A percentile compares a stretch with the other conserved stretches of the same genome.
phyloP scores from a whole-genome alignment of 768 basidiomycete genomes.

The Symmetrospora coprosmae region DNA sequence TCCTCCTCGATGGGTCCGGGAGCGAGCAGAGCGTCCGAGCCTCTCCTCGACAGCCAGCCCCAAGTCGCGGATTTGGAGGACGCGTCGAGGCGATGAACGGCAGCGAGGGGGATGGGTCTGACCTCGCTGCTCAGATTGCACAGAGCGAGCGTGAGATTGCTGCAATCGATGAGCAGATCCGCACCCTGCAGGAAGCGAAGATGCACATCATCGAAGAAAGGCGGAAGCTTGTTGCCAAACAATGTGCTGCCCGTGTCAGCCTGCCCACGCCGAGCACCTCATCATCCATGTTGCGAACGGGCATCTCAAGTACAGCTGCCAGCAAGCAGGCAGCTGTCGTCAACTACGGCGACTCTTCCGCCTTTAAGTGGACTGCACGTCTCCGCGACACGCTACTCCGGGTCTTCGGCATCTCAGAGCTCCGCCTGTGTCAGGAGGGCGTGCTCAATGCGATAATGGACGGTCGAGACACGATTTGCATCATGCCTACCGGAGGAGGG shows the following conservation, averaged over 20 bases:
- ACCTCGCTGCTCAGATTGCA: too few relatives aligned
- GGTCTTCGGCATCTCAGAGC: conserved; percentile 14
- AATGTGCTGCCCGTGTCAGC: neutral
- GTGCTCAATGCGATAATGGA: conserved; percentile 16
- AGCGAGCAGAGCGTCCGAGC: too few relatives aligned
- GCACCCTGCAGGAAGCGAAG: neutral
- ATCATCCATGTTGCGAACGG: neutral
- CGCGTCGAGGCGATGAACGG: too few relatives aligned
- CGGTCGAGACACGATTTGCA: conserved; percentile 13
- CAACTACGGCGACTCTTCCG: neutral
- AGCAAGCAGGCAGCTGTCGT: neutral
- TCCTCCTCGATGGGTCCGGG: too few relatives aligned
- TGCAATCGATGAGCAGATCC: conserved; percentile 10
- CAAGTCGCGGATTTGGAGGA: too few relatives aligned
- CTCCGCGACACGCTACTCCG: neutral
- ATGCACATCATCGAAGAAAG: neutral
- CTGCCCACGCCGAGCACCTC: neutral
- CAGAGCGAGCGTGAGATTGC: neutral
- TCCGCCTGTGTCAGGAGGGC: conserved; percentile 21
- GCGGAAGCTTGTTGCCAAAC: neutral
- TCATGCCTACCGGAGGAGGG: conserved; percentile 21
- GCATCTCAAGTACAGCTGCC: neutral
- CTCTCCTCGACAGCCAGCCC: too few relatives aligned
- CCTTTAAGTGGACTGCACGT: conserved; percentile 1
- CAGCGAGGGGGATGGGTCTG: too few relatives aligned